Percentiles rank a stretch among this genome's conserved stretches.
Evolutionary conservation across 352 stramenopile species (phyloP).

Genomic region (Peronospora destructor): DNA sequence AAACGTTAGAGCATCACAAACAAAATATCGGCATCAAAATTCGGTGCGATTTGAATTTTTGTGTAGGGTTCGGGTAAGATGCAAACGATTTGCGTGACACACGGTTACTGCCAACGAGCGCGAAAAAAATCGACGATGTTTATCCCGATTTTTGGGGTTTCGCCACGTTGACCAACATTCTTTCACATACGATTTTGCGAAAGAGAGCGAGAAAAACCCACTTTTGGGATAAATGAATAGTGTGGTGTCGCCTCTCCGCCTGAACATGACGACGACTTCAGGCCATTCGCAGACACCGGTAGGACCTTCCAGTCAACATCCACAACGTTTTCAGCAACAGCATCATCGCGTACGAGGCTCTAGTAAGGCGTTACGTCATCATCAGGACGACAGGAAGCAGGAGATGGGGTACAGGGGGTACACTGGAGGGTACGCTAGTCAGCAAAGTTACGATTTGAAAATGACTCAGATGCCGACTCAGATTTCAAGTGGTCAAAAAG

Average conservation of each 20-base stretch:
- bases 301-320: slow-evolving; percentile 4
- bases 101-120: not conserved
- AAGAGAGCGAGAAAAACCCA: not conserved
- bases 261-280: slow-evolving; percentile 31
- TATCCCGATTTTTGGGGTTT: not conserved
- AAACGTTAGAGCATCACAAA: no score
- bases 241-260: slow-evolving; percentile 31
- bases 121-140: not conserved
- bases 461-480: not conserved
- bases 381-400: not conserved
- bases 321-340: slow-evolving; percentile 14
- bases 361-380: slow-evolving; percentile 18
- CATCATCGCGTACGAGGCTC: slow-evolving; percentile 5
- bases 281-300: slow-evolving; percentile 9
- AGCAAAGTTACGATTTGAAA: not conserved
- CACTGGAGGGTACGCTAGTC: not conserved
- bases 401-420: slow-evolving; percentile 19
- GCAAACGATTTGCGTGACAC: slow-evolving; percentile 3
- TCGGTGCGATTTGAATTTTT: slow-evolving; percentile 30
- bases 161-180: not conserved
- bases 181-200: not conserved
- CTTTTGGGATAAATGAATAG: slow-evolving; percentile 20
- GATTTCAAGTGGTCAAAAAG: not conserved
- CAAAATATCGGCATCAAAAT: slow-evolving; percentile 18
- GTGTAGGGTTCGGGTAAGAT: slow-evolving; percentile 8